A percentile compares a stretch with the other conserved stretches of the same genome.
Conservation (phyloP, 2,329 filamentous ascomycete species). For the Ceratocystis diversiconidia region DNA sequence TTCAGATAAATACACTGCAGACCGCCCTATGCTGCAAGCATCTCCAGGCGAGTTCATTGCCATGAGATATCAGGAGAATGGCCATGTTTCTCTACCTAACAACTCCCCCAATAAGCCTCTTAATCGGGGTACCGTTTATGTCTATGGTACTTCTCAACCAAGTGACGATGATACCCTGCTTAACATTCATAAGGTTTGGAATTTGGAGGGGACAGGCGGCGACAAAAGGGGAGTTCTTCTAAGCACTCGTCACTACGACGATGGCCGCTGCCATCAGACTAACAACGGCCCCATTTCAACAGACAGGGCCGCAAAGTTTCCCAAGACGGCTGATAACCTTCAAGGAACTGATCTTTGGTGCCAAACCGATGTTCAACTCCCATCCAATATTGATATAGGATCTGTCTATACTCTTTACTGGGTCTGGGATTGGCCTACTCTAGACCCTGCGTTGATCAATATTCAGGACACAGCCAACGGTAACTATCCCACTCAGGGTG, state of each 20-base stretch:
- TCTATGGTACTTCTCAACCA: slow-evolving; percentile 56
- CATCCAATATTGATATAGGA: slow-evolving; percentile 45
- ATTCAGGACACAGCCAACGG: slow-evolving; percentile 28
- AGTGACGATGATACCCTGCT: slow-evolving; percentile 34
- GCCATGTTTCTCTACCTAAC: slow-evolving; percentile 51
- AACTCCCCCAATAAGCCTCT: slow-evolving; percentile 44
- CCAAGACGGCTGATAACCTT: slow-evolving; percentile 34
- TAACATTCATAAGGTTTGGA: slow-evolving; percentile 70
- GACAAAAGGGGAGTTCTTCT: slow-evolving; percentile 64
- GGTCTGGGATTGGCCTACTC: slow-evolving; percentile 87
- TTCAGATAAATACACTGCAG: slow-evolving; percentile 40
- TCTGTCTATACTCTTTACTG: slow-evolving; percentile 74
- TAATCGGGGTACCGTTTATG: slow-evolving; percentile 57
- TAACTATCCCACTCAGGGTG: slow-evolving; percentile 25
- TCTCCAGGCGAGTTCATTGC: slow-evolving; percentile 49
- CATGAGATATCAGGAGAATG: slow-evolving; percentile 59
- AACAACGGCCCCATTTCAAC: slow-evolving; percentile 46
- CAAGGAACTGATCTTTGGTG: slow-evolving; percentile 55
- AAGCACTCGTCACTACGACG: slow-evolving; percentile 69
- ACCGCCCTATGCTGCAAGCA: slow-evolving; percentile 48
- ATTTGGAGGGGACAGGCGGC: slow-evolving; percentile 61
- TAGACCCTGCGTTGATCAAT: slow-evolving; percentile 32
- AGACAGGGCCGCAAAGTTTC: slow-evolving; percentile 42
- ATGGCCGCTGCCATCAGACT: slow-evolving; percentile 76
- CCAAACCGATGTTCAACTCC: slow-evolving; percentile 68